Evolutionary conservation across 2,329 filamentous ascomycete genomes (phyloP), one percentile per base, ranked within the genome.

Genomic region (Fusarium subtropicale): DNA sequence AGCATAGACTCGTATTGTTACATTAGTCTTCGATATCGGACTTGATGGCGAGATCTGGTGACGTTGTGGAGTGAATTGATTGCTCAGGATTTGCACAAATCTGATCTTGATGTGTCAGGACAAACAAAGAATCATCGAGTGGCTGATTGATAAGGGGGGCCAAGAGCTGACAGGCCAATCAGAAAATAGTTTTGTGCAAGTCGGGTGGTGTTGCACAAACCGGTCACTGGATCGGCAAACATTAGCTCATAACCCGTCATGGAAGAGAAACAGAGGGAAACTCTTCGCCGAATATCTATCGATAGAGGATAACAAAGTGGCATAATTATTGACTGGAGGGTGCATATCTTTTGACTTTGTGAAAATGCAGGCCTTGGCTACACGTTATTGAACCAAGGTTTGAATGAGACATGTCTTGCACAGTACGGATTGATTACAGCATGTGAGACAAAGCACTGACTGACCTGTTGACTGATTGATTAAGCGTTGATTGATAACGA

Each of bases 231-330:
- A 70, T 69, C 66, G 66, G 66, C 62, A 68, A 50, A 28, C 45
- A 70, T 67, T 69, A 69, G 66, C 66, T 69, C 66, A 69, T 70
- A 57, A 16, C 15, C 66, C 57, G 66, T 64, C 66, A 69, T 70
- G 38, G 52, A 63, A 66, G 16, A 47, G 65, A 69, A 66, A 15
- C 34, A 64, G 13, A 69, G 22, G 52, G 42, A 45, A 66, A 28
- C 34, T 22, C n/a, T 62, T 66, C 16, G 33, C 58, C 33, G 15
- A 30, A 30, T 30, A 11, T 18, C 45, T 38, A 55, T 64, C 53
- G 50, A 56, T 56, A 56, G 16, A 39, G 20, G 53, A 70, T 56
- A 56, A 62, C 48, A 67, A 60, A 33, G 30, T 41, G 63, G 42
- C 57, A 64, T 58, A 48, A 69, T n/a, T 34, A 10, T 33, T 38